phyloP scores from a whole-genome alignment of 1,284 basidiomycete genomes.

The Pterula multifida region DNA sequence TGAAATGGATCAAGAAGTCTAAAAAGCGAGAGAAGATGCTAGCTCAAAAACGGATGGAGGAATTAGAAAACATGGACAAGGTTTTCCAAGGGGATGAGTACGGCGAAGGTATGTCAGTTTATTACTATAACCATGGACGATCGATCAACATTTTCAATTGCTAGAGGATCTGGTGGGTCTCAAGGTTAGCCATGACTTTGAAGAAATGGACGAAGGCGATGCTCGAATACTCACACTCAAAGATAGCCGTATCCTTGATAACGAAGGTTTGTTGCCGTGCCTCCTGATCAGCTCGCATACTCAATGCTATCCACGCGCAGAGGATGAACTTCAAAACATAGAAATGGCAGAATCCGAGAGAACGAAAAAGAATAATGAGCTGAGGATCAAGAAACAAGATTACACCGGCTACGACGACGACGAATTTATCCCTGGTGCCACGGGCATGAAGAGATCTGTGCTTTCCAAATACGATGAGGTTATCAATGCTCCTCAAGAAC shows the following conservation, averaged over 20 bases:
- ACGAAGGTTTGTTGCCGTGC: constrained; percentile 55
- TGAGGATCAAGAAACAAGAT: constrained; percentile 81
- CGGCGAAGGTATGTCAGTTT: constrained; percentile 55
- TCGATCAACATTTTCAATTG: constrained; percentile 6
- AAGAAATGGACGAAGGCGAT: constrained; percentile 85
- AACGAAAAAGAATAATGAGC: constrained; percentile 65
- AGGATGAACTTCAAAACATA: constrained; percentile 95
- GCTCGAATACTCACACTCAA: constrained; percentile 93
- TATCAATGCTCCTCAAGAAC: constrained; percentile 55
- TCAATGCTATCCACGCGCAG: constrained; percentile 26
- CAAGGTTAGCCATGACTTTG: constrained; percentile 93
- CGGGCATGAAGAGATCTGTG: constrained; percentile 73
- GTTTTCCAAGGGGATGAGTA: constrained; percentile 62
- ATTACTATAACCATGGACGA: constrained; percentile 5
- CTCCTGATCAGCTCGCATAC: constrained; percentile 3
- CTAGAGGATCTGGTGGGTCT: constrained; percentile 82
- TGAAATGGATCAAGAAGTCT: constrained; percentile 82
- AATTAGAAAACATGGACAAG: constrained; percentile 75
- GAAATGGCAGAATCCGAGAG: constrained; percentile 83
- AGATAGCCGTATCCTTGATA: constrained; percentile 88
- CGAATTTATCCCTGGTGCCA: constrained; percentile 67
- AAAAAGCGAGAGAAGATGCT: constrained; percentile 84
- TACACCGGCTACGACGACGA: constrained; percentile 98
- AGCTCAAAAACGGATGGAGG: constrained; percentile 64
- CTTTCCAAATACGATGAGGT: constrained; percentile 93